Evolutionary conservation across 2,329 filamentous ascomycete species (phyloP).

Genomic region (Apiospora koreana): DNA sequence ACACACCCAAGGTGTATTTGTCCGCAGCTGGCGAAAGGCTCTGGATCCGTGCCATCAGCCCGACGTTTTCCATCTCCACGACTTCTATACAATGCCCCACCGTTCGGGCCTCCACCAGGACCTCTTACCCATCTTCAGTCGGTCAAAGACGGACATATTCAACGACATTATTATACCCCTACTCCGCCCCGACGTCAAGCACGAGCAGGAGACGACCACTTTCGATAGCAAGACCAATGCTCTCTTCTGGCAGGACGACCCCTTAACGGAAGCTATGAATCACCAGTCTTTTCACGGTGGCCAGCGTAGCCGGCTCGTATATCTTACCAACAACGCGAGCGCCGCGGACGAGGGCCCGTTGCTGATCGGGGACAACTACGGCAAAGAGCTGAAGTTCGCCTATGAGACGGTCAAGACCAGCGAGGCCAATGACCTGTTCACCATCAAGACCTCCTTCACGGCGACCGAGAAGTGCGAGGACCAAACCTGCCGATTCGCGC

Average conservation of each 20-base stretch:
- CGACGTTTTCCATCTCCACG: constrained; percentile 72
- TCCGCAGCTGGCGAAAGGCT: constrained; percentile 65
- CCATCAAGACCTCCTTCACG: constrained; percentile 61
- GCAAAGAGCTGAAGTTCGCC: constrained; percentile 40
- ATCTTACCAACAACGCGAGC: constrained; percentile 60
- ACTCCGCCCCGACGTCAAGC: constrained; percentile 49
- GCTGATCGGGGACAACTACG: constrained; percentile 37
- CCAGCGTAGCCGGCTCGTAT: constrained; percentile 69
- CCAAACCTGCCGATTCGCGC: constrained; percentile 49
- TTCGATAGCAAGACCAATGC: constrained; percentile 65
- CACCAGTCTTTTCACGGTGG: constrained; percentile 63
- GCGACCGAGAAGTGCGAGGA: constrained; percentile 47
- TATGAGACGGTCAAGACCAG: constrained; percentile 57
- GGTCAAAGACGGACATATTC: constrained; percentile 71
- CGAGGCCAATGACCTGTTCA: constrained; percentile 54
- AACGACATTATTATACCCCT: constrained; percentile 76
- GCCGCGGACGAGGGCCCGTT: constrained; percentile 55
- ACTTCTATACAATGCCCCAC: constrained; percentile 68
- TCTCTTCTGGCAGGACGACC: constrained; percentile 75
- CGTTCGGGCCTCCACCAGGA: constrained; percentile 62
- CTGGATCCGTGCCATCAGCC: constrained; percentile 75
- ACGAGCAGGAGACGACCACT: constrained; percentile 43
- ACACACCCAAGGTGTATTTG: constrained; percentile 64
- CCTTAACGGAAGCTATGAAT: constrained; percentile 51
- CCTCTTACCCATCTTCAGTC: constrained; percentile 74